Conservation (phyloP, 768 basidiomycete genomes). For the Podaxis sp. region DNA sequence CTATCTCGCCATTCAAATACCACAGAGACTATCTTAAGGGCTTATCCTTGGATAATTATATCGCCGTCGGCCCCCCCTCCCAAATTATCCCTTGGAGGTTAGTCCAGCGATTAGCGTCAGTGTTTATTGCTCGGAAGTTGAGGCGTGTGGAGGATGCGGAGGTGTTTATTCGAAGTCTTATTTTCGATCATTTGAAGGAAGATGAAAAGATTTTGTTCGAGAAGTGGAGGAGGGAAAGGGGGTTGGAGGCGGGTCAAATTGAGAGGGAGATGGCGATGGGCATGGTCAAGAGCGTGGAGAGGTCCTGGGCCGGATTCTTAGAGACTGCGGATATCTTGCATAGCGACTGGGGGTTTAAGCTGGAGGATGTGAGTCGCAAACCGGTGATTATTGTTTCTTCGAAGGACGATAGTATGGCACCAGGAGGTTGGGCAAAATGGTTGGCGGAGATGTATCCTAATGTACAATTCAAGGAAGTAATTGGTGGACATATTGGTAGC, state of each 20-base stretch:
- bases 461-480: conserved; percentile 35
- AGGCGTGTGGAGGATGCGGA: conserved; percentile 39
- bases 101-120: conserved; percentile 29
- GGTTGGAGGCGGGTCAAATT: conserved; percentile 40
- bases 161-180: conserved; percentile 27
- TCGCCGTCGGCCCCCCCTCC: conserved; percentile 44
- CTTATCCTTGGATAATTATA: conserved; percentile 46
- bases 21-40: conserved; percentile 43
- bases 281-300: conserved; percentile 44
- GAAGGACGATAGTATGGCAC: conserved; percentile 38
- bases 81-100: conserved; percentile 41
- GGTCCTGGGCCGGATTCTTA: conserved; percentile 52
- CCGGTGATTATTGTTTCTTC: conserved; percentile 45
- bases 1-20: conserved; percentile 45
- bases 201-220: conserved; percentile 38
- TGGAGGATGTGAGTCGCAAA: conserved; percentile 41
- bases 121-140: conserved; percentile 33
- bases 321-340: conserved; percentile 40
- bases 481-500: conserved; percentile 47
- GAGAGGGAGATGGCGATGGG: conserved; percentile 40
- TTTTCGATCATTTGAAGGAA: conserved; percentile 35
- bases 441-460: conserved; percentile 45
- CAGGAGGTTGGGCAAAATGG: conserved; percentile 45
- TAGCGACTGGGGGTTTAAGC: conserved; percentile 50
- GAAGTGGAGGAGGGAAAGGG: conserved; percentile 40